These are phyloP conservation scores for Starmera dryadoides DNA, from an alignment of 805 yeast genomes.

Conservation along the genomic window DNA sequence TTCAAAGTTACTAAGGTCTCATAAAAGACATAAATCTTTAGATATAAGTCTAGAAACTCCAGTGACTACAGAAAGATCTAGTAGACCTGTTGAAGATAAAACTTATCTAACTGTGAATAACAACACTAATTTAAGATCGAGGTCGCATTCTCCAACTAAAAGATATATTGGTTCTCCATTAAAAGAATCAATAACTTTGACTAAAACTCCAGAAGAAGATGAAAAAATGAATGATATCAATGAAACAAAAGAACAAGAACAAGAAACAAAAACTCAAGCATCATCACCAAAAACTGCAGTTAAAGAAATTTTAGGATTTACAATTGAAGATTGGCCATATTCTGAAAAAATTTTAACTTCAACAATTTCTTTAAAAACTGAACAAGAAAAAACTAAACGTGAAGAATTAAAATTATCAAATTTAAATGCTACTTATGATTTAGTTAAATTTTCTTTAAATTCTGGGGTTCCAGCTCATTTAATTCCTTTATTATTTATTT, in stretches of 20 bases:
- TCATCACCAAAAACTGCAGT: background rate
- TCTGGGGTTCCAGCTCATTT: conserved; percentile 29
- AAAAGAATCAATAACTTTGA: background rate
- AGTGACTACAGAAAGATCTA: background rate
- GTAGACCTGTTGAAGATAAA: background rate
- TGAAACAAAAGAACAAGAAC: conserved; percentile 1
- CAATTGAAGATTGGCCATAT: conserved; percentile 26
- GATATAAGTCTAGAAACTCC: conserved; percentile 1
- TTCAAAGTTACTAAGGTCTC: conserved; percentile 2
- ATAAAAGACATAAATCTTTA: conserved; percentile 6
- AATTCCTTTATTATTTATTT: conserved; percentile 27
- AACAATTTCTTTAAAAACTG: conserved; percentile 27
- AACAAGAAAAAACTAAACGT: conserved; percentile 33
- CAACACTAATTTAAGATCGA: background rate
- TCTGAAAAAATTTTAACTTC: conserved; percentile 29
- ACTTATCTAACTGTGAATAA: no score
- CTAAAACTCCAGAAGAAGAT: conserved; percentile 1
- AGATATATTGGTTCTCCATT: background rate
- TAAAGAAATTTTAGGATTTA: conserved; percentile 5
- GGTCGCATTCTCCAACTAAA: background rate
- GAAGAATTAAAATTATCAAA: conserved; percentile 24
- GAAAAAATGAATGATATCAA: background rate
- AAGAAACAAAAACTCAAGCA: background rate
- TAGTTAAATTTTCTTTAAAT: conserved; percentile 27
- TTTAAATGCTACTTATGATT: conserved; percentile 26